Evolutionary conservation across 495 filamentous ascomycete genomes (phyloP), one percentile per base, ranked within the genome.

Genomic region (Penicillium pancosmium): DNA sequence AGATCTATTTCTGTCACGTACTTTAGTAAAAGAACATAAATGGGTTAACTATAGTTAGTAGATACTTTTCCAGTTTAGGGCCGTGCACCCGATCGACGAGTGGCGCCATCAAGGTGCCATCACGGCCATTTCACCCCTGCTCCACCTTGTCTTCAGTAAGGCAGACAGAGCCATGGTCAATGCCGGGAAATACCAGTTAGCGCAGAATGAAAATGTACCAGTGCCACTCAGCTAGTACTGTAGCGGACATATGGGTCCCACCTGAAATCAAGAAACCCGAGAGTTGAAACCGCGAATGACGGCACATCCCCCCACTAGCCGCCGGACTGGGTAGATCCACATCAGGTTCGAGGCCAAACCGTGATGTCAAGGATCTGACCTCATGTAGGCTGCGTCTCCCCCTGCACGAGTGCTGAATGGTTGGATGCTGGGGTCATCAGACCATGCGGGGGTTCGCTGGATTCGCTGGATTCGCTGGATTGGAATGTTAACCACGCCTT

Each of bases 61-160:
- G 8, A 1, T 23, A 23, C 23, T 23, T 9, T 31, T 1, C 27
- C 27, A 8, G 27, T 8, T 25, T n/a, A 11, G 35, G 21, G 50
- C 38, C 50, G 50, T 38, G 35, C 50, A 38, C 38, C 23, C 23
- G 50, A 53, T 53, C 41, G 41, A 44, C 41, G 16, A 44, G 41
- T 44, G 41, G 41, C 41, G 16, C 41, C 41, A 44, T 44, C 41
- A 44, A 44, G 16, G 41, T 44, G 41, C 41, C 41, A 16, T 31
- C 27, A 31, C 27, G 21, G 13, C 16, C 11, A 12, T 38, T 38
- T 38, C 36, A 38, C 36, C 41, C 41, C 41, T 16, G n/a, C 16
- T 44, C 41, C 11, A 5, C 12, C 11, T 40, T 40, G 36, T 40
- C 9, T 12, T 40, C 8, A 31, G 27, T 8, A 0, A 38, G 11